Base-by-base conservation (phyloP, 495 filamentous ascomycete species). In the Aspergillus homomorphus region DNA sequence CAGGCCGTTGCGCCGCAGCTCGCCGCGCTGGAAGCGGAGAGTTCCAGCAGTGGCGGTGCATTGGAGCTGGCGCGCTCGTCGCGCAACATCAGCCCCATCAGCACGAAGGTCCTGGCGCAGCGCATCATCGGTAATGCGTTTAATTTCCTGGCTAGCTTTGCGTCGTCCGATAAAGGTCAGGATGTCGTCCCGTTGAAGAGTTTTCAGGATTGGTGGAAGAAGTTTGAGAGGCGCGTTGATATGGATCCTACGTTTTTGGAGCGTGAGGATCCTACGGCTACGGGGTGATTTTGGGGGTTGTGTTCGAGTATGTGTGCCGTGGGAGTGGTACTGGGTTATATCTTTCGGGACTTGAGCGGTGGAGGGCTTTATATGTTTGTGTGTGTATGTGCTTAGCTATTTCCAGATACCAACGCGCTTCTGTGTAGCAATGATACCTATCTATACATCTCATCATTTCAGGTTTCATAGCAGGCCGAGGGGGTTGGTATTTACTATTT, bases 101-200 rank as follows among this genome's bases (percentile, higher is more conserved):
- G 80, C 38, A 92, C 90, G 12, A 84, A 91, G 65, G 76, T 88
- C 23, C 77, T 99, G 16, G 94, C 94, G 51, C 91, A 96, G 76
- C 76, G 90, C 57, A 96, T 99, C 58, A 96, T 98, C 62, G 86
- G 87, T 61, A 96, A 96, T 70, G 92, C 92, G n/a, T 99, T 96
- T 65, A 96, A 98, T 72, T 98, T 96, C 69, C 77, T 99, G 45
- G 86, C 92, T 21, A 89, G 92, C 64, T 98, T 96, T 79, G 88
- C 87, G 45, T 80, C 78, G 48, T 72, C 67, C 9, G 76, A 76
- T 18, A 79, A 74, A 38, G 89, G 83, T 12, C 81, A 87, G 51
- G 93, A 97, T 68, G 85, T 95, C 14, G 89, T 99, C 21, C 91
- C 95, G 33, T 68, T 99, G 54, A 90, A 87, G 75, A 88, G 87